Evolutionary conservation across 164 flowering plant genomes (phyloP).

Genomic region (Liquidambar formosana): DNA sequence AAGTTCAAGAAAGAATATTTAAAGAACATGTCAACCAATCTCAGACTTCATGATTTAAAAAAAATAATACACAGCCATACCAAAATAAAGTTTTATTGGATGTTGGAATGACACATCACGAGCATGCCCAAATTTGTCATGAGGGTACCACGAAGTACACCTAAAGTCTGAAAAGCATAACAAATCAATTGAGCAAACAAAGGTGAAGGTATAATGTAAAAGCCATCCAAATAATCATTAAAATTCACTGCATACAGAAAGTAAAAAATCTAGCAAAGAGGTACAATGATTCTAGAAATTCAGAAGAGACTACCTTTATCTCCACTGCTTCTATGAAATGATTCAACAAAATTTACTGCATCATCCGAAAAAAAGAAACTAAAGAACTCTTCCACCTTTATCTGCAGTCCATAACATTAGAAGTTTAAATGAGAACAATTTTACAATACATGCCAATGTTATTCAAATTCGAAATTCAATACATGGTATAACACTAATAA

Average conservation of each 20-base stretch:
- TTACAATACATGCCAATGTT: not conserved
- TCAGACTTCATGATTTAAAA: not conserved
- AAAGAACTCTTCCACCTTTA: conserved; percentile 79
- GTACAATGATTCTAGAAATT: not conserved
- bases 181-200: conserved; percentile 6
- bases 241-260: conserved; percentile 3
- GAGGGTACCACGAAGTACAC: conserved; percentile 69
- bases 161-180: conserved; percentile 55
- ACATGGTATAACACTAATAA: not conserved
- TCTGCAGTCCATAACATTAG: conserved; percentile 37
- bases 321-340: conserved; percentile 78
- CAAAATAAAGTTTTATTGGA: conserved; percentile 90
- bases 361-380: conserved; percentile 67
- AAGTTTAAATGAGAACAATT: conserved; percentile 2
- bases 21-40: not conserved
- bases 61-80: conserved; percentile 36
- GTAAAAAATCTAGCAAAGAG: not conserved
- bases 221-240: not conserved
- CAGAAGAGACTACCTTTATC: conserved; percentile 68
- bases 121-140: conserved; percentile 61
- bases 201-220: not conserved
- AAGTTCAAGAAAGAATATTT: not conserved
- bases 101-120: conserved; percentile 88
- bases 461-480: not conserved
- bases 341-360: conserved; percentile 56